Evolutionary conservation across 2,329 filamentous ascomycete species (phyloP).

Genomic region (Zelopaecilomyces penicillatus): DNA sequence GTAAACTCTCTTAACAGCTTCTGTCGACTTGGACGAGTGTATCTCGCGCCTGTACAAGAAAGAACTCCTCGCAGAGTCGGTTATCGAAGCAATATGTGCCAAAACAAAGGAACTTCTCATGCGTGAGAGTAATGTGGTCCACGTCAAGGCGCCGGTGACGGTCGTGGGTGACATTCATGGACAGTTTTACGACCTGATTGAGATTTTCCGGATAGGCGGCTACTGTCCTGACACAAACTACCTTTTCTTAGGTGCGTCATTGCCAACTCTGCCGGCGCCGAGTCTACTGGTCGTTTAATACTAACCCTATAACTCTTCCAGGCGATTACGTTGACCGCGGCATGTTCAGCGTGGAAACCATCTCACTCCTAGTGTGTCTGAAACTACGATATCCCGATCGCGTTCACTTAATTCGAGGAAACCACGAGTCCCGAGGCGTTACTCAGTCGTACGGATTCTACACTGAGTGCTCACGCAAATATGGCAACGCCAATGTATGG

Average conservation of each 20-base stretch:
- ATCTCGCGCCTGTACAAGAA: constrained; percentile 95
- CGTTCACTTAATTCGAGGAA: constrained; percentile 92
- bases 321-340: constrained; percentile 97
- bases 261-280: not conserved
- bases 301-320: constrained; percentile 24
- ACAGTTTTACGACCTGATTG: constrained; percentile 97
- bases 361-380: constrained; percentile 92
- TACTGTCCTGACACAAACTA: constrained; percentile 98
- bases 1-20: constrained; percentile 47
- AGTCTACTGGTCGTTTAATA: not conserved
- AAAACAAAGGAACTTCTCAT: constrained; percentile 98
- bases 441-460: constrained; percentile 99
- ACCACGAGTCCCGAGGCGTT: constrained; percentile 94
- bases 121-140: constrained; percentile 99
- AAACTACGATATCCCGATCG: constrained; percentile 95
- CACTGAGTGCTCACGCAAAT: constrained; percentile 95
- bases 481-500: constrained; percentile 98
- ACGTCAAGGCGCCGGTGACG: constrained; percentile 89
- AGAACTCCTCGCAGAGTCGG: constrained; percentile 91
- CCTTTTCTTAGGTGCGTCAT: constrained; percentile 71
- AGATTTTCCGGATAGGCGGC: constrained; percentile 97
- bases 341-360: constrained; percentile 98
- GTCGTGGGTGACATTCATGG: constrained; percentile 98
- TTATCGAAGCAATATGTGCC: constrained; percentile 98
- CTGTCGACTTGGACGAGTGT: constrained; percentile 97